Conservation (phyloP, 352 stramenopile genomes). For the Phytophthora brassicae region DNA sequence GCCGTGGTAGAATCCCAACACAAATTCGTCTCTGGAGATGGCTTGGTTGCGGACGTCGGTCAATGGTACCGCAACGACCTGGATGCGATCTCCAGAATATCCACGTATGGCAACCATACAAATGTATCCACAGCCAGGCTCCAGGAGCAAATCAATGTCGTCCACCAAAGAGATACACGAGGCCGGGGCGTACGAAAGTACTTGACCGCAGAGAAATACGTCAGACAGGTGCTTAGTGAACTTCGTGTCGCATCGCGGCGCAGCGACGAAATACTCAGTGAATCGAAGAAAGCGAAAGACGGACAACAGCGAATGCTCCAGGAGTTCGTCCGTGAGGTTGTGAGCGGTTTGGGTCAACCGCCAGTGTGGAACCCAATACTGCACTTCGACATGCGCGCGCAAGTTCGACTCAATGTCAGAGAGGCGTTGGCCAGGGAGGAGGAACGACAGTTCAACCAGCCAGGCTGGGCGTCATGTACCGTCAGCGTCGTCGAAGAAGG, state of each 20-base stretch:
- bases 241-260: constrained; percentile 4
- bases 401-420: not conserved
- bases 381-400: no score
- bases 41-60: not conserved
- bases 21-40: constrained; percentile 1
- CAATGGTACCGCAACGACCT: not conserved
- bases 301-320: constrained; percentile 1
- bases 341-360: not conserved
- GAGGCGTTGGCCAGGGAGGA: not conserved
- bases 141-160: constrained; percentile 1
- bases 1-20: constrained; percentile 1
- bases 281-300: constrained; percentile 11
- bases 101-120: not conserved
- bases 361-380: constrained; percentile 7
- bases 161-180: not conserved
- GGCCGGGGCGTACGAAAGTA: not conserved
- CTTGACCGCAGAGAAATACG: constrained; percentile 7
- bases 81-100: not conserved
- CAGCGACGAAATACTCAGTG: constrained; percentile 3
- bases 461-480: not conserved
- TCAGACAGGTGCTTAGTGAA: constrained; percentile 7
- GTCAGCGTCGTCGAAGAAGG: constrained; percentile 8
- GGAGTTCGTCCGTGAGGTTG: not conserved
- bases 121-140: constrained; percentile 1
- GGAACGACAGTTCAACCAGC: not conserved